Base-by-base conservation (phyloP, 352 stramenopile species). In the Phytopythium kandeliae region DNA sequence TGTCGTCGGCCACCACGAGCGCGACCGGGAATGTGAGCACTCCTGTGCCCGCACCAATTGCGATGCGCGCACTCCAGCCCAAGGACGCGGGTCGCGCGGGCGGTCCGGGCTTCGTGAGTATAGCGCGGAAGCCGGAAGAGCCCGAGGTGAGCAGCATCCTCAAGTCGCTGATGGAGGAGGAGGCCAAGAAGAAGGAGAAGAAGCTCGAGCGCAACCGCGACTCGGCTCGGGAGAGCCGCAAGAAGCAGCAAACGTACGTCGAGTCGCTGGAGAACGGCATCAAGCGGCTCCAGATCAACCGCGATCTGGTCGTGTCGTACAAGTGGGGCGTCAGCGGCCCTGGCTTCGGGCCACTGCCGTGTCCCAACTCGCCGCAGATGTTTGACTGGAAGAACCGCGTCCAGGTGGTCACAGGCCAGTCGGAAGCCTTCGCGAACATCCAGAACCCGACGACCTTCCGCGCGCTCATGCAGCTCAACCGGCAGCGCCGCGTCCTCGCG, bases 101-200 rank as follows among this genome's bases (percentile, higher is more conserved):
- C 41, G 67, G 60, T 8, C 58, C 71, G 19, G 71, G 63, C 11
- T 90, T 92, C 47, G 81, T 95, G 16, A 89, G 49, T 50, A 90
- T 95, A 37, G 84, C 84, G 5, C 69, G 79, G 22, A 92, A 92
- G 50, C 84, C 84, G 0, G 81, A 90, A 30, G 74, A 90, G 47
- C 79, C 81, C 0, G 75, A 86, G 41, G 78, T 92, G 48, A 92
- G 81, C 62, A 89, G 71, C 46, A 92, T 95, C 52, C 63, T 95
- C n/a, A 85, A 92, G 55, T 86, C 78, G 36, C 71, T 95, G 2
- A 89, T 95, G 76, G 67, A 90, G 12, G 84, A 95, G 60, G 81
- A 95, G 55, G 80, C 84, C 28, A 89, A 92, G 63, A 95, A 95
- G 54, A 92, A 92, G 49, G 81, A 91, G 54, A 92, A 92, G 55